These are phyloP conservation scores for Pleurotus giganteus DNA, from an alignment of 768 basidiomycete genomes.

Conservation along the genomic window DNA sequence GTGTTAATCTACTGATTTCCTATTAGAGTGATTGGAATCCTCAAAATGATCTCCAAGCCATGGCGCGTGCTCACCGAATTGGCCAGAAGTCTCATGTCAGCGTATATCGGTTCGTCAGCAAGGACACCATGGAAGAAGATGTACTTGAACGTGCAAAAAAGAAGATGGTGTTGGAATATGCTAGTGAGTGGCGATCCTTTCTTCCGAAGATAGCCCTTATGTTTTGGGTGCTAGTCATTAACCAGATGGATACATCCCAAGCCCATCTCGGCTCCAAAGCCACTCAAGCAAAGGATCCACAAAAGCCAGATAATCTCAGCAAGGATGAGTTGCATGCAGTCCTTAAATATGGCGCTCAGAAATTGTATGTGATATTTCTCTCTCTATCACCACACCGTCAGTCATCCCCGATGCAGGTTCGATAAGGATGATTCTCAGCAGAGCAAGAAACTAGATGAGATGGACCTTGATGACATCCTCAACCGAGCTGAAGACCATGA, in stretches of 20 bases:
- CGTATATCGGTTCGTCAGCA: conserved; percentile 97
- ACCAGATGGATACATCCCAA: conserved; percentile 99
- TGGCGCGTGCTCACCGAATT: conserved; percentile 99
- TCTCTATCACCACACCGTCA: conserved; percentile 5
- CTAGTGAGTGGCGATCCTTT: conserved; percentile 63
- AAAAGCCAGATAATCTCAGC: conserved; percentile 81
- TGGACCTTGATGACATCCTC: conserved; percentile 98
- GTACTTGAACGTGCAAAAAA: conserved; percentile 96
- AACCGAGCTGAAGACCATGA: conserved; percentile 97
- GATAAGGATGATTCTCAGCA: conserved; percentile 94
- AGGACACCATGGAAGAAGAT: conserved; percentile 99
- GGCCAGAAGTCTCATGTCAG: conserved; percentile 99
- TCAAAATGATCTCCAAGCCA: conserved; percentile 97
- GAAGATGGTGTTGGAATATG: conserved; percentile 99
- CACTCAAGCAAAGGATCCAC: conserved; percentile 57
- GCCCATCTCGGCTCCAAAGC: conserved; percentile 88
- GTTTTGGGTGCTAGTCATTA: conserved; percentile 71
- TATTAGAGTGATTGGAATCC: conserved; percentile 95
- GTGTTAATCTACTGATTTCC: conserved; percentile 12
- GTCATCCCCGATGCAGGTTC: conserved; percentile 56
- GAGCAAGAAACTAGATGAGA: conserved; percentile 94
- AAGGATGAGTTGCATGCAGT: conserved; percentile 98
- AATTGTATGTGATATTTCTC: conserved; percentile 61
- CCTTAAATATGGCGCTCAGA: conserved; percentile 97
- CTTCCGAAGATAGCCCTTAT: conserved; percentile 11